Conservation (phyloP, 768 basidiomycete genomes). For the Trametes coccinea region DNA sequence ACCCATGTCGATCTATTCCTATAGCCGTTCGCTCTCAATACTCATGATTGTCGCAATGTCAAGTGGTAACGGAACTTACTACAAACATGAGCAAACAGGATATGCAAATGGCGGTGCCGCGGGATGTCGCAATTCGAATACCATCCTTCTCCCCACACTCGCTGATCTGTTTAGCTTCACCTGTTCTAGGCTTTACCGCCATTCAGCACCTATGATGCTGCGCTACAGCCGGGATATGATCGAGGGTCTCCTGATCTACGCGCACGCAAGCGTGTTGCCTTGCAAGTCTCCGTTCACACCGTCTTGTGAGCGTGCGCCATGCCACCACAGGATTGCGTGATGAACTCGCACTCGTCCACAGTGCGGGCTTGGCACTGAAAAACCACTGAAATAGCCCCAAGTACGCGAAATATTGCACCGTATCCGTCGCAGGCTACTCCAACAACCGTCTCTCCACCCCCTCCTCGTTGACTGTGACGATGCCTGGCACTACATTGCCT, state of each 20-base stretch:
- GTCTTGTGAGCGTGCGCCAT: constrained; percentile 3
- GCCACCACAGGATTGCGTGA: constrained; percentile 16
- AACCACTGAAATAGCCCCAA: too few species aligned
- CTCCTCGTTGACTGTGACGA: not conserved
- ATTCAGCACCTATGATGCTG: too few species aligned
- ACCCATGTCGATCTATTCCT: not conserved
- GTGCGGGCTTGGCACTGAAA: not conserved
- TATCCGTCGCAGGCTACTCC: not conserved
- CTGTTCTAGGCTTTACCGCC: too few species aligned
- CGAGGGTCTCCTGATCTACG: too few species aligned
- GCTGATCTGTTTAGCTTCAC: not conserved
- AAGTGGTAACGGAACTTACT: not conserved
- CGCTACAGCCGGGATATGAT: too few species aligned
- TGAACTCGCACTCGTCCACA: not conserved
- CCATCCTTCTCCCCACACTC: not conserved
- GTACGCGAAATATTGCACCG: too few species aligned
- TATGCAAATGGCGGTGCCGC: not conserved
- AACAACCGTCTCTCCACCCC: not conserved
- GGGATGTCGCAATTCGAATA: not conserved
- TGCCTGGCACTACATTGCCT: constrained; percentile 21
- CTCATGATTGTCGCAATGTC: not conserved
- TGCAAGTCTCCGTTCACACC: not conserved
- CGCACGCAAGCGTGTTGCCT: too few species aligned
- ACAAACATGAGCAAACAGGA: constrained; percentile 6
- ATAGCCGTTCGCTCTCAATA: too few species aligned